Percentiles rank a stretch among this genome's conserved stretches.
phyloP scores from a whole-genome alignment of 2,329 filamentous ascomycete genomes.

The Colletotrichum agaves region DNA sequence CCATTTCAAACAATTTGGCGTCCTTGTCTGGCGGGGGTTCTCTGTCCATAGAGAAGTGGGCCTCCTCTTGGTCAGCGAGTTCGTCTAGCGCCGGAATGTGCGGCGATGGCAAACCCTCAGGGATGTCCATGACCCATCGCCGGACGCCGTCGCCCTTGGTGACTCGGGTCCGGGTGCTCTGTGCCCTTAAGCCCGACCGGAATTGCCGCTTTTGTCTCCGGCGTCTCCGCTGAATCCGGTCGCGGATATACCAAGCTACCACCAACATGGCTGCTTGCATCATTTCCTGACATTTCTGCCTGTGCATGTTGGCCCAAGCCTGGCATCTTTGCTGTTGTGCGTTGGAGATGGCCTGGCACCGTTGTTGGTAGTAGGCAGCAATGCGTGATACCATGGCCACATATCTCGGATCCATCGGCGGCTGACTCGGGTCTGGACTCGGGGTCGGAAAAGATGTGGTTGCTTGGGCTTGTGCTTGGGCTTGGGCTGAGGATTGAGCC shows the following conservation, averaged over 20 bases:
- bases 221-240: conserved; percentile 56
- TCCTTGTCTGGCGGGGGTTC: conserved; percentile 54
- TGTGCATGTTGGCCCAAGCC: conserved; percentile 58
- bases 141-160: conserved; percentile 54
- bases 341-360: conserved; percentile 58
- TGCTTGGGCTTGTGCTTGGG: no score
- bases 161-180: conserved; percentile 47
- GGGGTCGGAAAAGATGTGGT: conserved; percentile 12
- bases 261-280: conserved; percentile 61
- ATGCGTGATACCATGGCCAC: conserved; percentile 59
- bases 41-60: conserved; percentile 53
- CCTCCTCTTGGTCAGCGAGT: conserved; percentile 51
- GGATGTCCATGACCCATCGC: conserved; percentile 56
- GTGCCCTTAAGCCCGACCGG: conserved; percentile 50
- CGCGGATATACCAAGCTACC: conserved; percentile 61
- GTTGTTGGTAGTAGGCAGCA: conserved; percentile 60
- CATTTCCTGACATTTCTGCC: conserved; percentile 60
- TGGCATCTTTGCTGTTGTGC: conserved; percentile 60
- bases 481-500: neutral
- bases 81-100: conserved; percentile 42
- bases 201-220: conserved; percentile 55
- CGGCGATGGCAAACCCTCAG: conserved; percentile 48
- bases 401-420: conserved; percentile 52
- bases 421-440: conserved; percentile 20
- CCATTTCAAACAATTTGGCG: conserved; percentile 54